phyloP scores from a whole-genome alignment of 805 yeast genomes.

The Cyberlindnera saturnus region DNA sequence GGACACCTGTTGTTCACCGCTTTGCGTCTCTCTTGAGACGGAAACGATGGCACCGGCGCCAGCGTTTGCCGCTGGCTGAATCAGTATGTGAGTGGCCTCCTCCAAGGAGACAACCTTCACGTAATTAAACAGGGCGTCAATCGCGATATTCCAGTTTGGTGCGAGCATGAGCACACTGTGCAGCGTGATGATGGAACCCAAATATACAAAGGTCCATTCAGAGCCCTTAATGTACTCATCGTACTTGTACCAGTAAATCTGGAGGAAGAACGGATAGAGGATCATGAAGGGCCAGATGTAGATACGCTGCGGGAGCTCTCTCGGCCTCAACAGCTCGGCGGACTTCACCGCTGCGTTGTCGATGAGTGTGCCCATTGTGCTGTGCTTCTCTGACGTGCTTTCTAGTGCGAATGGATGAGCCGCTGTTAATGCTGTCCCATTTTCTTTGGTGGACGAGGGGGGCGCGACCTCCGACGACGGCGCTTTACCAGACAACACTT shows the following conservation, averaged over 20 bases:
- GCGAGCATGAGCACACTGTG: slow-evolving; percentile 76
- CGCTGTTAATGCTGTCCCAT: too few species aligned
- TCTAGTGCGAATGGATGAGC: too few species aligned
- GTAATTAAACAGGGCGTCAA: slow-evolving; percentile 69
- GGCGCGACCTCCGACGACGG: too few species aligned
- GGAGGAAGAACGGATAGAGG: slow-evolving; percentile 67
- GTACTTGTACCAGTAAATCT: slow-evolving; percentile 61
- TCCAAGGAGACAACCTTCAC: slow-evolving; percentile 40
- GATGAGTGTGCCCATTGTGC: slow-evolving; percentile 36
- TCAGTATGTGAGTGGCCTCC: slow-evolving; percentile 66
- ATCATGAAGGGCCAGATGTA: slow-evolving; percentile 79
- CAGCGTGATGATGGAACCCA: slow-evolving; percentile 65
- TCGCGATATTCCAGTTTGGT: slow-evolving; percentile 88
- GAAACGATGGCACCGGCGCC: slow-evolving; percentile 79
- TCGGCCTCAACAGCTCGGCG: slow-evolving; percentile 72
- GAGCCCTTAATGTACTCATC: slow-evolving; percentile 80
- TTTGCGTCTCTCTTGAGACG: slow-evolving; percentile 48
- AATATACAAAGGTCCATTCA: slow-evolving; percentile 93
- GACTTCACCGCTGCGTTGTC: slow-evolving; percentile 65
- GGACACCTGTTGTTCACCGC: slow-evolving; percentile 56
- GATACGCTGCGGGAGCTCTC: slow-evolving; percentile 54
- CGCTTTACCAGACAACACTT: too few species aligned
- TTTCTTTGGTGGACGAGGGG: too few species aligned
- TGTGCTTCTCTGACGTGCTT: slow-evolving; percentile 3
- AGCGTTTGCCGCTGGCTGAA: slow-evolving; percentile 77